Evolutionary conservation across 2,329 filamentous ascomycete genomes (phyloP), one percentile per base, ranked within the genome.

Genomic region (Purpureocillium takamizusanense): DNA sequence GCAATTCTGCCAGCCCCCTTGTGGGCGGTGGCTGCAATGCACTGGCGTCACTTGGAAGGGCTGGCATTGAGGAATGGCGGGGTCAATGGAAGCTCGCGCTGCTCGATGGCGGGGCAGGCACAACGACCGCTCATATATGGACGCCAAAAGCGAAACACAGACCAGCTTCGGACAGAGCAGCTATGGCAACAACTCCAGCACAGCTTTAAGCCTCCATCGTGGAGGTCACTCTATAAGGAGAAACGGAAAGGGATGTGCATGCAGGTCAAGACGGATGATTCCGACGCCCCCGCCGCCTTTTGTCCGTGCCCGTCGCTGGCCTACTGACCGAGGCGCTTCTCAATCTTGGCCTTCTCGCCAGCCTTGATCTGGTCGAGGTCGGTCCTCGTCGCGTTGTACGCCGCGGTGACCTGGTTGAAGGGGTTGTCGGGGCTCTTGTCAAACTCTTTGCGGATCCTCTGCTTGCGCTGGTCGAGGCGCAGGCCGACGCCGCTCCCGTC

Each of bases 391-490:
- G 86, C 77, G 61, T 98, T 86, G 63, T 87, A 94, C 3, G 70
- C 61, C 2, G 79, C 85, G 37, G 69, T 77, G 13, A 82, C 80
- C 66, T 94, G 86, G 65, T 95, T 95, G 66, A 94, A 92, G 12
- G 92, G 92, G 61, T 98, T 98, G 52, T 97, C 90, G 2, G 86
- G 82, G 54, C 84, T 85, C 70, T 87, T 94, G 62, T 94, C 84
- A 60, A 97, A 98, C 66, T 97, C 92, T 70, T 94, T 94, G 45
- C 76, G 66, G 49, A 94, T 85, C 55, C 81, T 72, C 46, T 90
- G 84, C 53, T 89, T 81, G 62, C 85, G 83, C 74, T 95, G 89
- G 51, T 94, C 78, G 50, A 85, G 70, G 41, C 89, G 72, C 56
- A 97, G 61, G 1, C 86, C 87, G 41, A 83, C 61, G 15, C 72